These are phyloP conservation scores for Lactifluus subvellereus DNA, from an alignment of 768 basidiomycete genomes.

Conservation along the genomic window DNA sequence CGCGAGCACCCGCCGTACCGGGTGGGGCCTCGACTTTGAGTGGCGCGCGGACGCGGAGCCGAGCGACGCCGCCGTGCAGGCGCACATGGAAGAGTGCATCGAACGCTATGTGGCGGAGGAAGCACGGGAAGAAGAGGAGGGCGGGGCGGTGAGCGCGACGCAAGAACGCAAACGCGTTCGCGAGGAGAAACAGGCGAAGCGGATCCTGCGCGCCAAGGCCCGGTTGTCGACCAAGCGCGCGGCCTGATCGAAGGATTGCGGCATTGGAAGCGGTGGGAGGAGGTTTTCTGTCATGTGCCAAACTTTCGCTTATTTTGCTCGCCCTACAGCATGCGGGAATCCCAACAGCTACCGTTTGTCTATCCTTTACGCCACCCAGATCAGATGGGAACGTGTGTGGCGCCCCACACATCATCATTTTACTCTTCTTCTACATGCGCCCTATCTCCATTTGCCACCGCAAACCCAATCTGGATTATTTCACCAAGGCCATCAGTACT, in stretches of 20 bases:
- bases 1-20: constrained; percentile 37
- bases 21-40: constrained; percentile 85
- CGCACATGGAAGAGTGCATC: constrained; percentile 68
- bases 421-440: not conserved
- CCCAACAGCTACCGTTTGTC: not conserved
- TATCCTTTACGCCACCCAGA: not conserved
- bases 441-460: constrained; percentile 5
- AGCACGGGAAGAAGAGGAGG: constrained; percentile 46
- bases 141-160: constrained; percentile 58
- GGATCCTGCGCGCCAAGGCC: constrained; percentile 33
- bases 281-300: not conserved
- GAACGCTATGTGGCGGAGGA: constrained; percentile 44
- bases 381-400: constrained; percentile 7
- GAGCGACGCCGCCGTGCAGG: constrained; percentile 40
- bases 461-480: not conserved
- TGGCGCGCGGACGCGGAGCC: constrained; percentile 38
- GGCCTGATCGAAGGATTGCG: not conserved
- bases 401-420: not conserved
- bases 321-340: not conserved
- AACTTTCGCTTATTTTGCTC: not conserved
- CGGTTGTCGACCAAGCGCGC: constrained; percentile 23
- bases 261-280: not conserved
- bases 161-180: constrained; percentile 59
- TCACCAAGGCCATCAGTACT: not conserved
- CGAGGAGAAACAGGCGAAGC: constrained; percentile 37